These are phyloP conservation scores for Psilocybe mexicana DNA, from an alignment of 1,284 basidiomycete species.

Conservation along the genomic window DNA sequence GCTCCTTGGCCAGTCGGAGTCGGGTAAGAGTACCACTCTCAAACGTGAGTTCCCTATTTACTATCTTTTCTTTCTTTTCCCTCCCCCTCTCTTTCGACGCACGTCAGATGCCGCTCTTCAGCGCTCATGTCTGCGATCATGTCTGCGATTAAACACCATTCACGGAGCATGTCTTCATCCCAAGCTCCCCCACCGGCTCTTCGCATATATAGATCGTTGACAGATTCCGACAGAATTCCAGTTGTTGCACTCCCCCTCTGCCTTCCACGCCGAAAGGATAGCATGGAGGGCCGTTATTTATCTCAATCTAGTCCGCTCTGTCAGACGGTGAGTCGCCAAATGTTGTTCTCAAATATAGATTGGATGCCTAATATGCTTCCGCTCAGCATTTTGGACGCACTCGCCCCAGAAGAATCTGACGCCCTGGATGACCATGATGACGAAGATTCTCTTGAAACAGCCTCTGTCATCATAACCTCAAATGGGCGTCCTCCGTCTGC, in stretches of 20 bases:
- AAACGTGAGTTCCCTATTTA: constrained; percentile 63
- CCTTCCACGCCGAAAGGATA: constrained; percentile 74
- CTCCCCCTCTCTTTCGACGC: not conserved
- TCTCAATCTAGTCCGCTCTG: constrained; percentile 77
- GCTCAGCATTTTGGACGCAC: constrained; percentile 72
- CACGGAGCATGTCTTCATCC: not conserved
- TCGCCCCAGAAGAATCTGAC: constrained; percentile 58
- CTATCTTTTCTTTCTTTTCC: not conserved
- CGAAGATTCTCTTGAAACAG: constrained; percentile 44
- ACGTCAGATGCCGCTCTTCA: not conserved
- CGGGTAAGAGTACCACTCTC: constrained; percentile 78
- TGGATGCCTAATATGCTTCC: constrained; percentile 10
- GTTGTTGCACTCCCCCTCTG: constrained; percentile 68
- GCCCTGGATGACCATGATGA: constrained; percentile 56
- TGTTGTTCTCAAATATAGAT: constrained; percentile 4
- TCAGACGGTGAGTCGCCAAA: constrained; percentile 55
- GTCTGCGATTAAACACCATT: not conserved
- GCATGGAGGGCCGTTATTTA: constrained; percentile 86
- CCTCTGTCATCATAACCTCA: constrained; percentile 50
- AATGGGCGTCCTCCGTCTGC: constrained; percentile 46
- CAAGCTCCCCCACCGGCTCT: not conserved
- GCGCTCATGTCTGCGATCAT: not conserved
- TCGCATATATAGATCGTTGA: constrained; percentile 15
- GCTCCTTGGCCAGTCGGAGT: constrained; percentile 80
- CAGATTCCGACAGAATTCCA: constrained; percentile 65